phyloP scores from a whole-genome alignment of 768 basidiomycete species.

The Phaeotremella skinneri region DNA sequence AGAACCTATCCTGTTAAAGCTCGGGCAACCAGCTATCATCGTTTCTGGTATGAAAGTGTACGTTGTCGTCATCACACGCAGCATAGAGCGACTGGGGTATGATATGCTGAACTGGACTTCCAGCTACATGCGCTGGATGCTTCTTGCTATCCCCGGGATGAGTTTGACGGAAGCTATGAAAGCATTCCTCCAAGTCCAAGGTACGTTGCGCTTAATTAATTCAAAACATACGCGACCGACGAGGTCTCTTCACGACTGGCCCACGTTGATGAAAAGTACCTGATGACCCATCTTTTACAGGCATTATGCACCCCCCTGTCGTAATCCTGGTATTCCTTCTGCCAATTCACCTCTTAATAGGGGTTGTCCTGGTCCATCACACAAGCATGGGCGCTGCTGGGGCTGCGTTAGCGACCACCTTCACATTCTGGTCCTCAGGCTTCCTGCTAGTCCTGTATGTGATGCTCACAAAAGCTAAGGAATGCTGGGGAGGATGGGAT shows the following conservation, averaged over 20 bases:
- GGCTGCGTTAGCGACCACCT: constrained; percentile 65
- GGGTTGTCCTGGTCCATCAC: constrained; percentile 63
- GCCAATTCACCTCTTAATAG: constrained; percentile 65
- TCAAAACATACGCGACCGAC: neutral
- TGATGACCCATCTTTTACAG: constrained; percentile 54
- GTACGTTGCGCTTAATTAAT: neutral
- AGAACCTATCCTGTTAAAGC: constrained; percentile 61
- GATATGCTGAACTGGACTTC: too few species aligned
- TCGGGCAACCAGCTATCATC: constrained; percentile 63
- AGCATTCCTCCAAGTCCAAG: constrained; percentile 10
- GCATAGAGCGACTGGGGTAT: neutral
- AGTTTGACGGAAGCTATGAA: constrained; percentile 2
- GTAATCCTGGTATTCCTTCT: constrained; percentile 62
- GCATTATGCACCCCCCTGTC: constrained; percentile 73
- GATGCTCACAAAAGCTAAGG: constrained; percentile 59
- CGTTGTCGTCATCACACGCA: neutral
- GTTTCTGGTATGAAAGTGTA: constrained; percentile 65
- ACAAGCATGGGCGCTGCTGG: constrained; percentile 66
- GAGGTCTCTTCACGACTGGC: too few species aligned
- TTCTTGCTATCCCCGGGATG: constrained; percentile 64
- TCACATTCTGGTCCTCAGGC: constrained; percentile 71
- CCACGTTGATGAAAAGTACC: too few species aligned
- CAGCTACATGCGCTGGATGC: constrained; percentile 59
- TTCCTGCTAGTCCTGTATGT: constrained; percentile 59
- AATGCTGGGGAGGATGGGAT: constrained; percentile 53